phyloP scores from a whole-genome alignment of 2,329 filamentous ascomycete species.

The Colletotrichum sp. region DNA sequence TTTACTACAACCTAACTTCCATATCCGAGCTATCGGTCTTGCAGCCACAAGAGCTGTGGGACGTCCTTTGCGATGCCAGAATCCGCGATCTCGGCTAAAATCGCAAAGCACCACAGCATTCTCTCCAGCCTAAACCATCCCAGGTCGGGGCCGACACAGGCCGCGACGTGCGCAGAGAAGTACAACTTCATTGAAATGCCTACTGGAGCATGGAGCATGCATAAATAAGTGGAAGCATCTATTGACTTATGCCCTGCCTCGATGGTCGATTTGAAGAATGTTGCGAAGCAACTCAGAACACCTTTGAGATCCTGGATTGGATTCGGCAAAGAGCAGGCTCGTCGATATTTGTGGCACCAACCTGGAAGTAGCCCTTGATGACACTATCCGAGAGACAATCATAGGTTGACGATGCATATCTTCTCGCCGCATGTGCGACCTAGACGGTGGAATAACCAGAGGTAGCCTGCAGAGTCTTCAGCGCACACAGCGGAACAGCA shows the following conservation, averaged over 20 bases:
- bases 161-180: background rate
- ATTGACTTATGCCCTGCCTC: background rate
- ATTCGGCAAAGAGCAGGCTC: background rate
- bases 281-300: background rate
- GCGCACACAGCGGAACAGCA: background rate
- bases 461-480: background rate
- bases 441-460: rapidly evolving
- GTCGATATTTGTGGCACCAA: background rate
- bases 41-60: background rate
- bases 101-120: background rate
- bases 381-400: background rate
- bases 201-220: rapidly evolving
- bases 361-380: background rate
- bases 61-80: background rate
- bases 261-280: background rate
- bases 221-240: background rate
- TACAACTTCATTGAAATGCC: background rate
- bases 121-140: background rate
- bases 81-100: rapidly evolving
- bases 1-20: background rate
- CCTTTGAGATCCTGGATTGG: background rate
- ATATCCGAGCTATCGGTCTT: background rate
- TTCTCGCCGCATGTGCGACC: background rate
- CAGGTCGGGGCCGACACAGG: background rate
- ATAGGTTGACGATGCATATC: background rate